phyloP scores from a whole-genome alignment of 108 stramenopile genomes.

The Nitzschia sp. region DNA sequence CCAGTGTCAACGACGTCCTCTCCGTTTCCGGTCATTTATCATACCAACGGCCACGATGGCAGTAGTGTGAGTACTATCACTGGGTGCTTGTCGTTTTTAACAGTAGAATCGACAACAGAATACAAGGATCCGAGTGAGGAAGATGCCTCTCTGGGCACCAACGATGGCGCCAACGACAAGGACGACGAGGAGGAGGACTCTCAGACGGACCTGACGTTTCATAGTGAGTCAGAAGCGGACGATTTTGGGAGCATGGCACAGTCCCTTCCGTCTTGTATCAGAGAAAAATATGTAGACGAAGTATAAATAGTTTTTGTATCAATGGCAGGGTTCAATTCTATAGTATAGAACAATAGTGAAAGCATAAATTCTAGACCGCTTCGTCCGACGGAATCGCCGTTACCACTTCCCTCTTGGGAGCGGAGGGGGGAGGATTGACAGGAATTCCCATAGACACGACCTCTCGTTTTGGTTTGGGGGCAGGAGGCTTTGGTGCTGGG shows the following conservation, averaged over 20 bases:
- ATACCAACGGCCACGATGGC: conserved; percentile 2
- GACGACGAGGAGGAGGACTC: neutral
- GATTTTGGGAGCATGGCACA: conserved; percentile 23
- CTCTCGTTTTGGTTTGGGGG: conserved; percentile 6
- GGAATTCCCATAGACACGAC: conserved; percentile 19
- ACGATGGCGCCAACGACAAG: no score
- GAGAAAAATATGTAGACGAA: neutral
- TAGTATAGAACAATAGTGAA: no score
- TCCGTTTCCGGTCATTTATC: neutral
- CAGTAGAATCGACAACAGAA: neutral
- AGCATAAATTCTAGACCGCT: conserved; percentile 5
- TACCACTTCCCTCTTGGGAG: neutral
- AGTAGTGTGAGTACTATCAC: conserved; percentile 12
- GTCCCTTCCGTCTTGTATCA: conserved; percentile 12
- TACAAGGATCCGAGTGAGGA: no score
- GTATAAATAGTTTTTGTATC: neutral
- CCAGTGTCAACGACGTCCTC: neutral
- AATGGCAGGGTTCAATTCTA: neutral
- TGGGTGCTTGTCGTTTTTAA: neutral
- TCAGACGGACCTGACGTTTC: neutral
- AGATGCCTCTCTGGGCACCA: no score
- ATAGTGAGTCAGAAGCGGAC: conserved; percentile 11
- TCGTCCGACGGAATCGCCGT: conserved; percentile 28
- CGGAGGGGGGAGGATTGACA: neutral
- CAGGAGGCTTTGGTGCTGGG: neutral